Conservation (phyloP, 2,329 filamentous ascomycete species). For the Sclerotiophoma versabilis region DNA sequence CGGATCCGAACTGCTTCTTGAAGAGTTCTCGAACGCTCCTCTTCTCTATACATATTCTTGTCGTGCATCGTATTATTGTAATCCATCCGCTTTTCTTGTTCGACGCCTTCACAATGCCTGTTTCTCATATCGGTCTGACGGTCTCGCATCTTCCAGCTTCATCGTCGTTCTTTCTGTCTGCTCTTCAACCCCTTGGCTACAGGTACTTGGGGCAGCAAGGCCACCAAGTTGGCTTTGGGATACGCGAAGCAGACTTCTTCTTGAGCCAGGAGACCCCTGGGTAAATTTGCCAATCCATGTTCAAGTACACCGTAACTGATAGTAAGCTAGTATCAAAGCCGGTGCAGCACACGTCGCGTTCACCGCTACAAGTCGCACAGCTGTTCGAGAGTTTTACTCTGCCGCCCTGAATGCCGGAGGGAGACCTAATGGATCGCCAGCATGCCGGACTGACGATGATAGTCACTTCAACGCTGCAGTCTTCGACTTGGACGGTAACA, state of each 20-base stretch:
- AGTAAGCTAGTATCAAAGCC: conserved; percentile 52
- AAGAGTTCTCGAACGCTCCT: conserved; percentile 14
- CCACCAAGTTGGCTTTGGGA: conserved; percentile 67
- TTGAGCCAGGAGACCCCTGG: conserved; percentile 67
- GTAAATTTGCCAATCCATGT: conserved; percentile 49
- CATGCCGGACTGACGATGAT: conserved; percentile 59
- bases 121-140: conserved; percentile 68
- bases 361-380: conserved; percentile 69
- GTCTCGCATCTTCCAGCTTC: conserved; percentile 81
- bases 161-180: conserved; percentile 81
- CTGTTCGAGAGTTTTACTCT: conserved; percentile 75
- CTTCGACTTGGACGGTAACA: conserved; percentile 83
- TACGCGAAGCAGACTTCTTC: conserved; percentile 68
- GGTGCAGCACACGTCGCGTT: conserved; percentile 70
- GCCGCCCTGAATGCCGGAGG: conserved; percentile 71
- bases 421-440: conserved; percentile 64
- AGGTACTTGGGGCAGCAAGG: conserved; percentile 70
- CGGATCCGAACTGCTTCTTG: background rate
- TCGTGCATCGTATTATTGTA: conserved; percentile 16
- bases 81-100: conserved; percentile 21
- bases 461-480: conserved; percentile 69
- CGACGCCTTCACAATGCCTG: conserved; percentile 57
- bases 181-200: conserved; percentile 80
- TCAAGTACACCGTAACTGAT: conserved; percentile 32
- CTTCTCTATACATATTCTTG: conserved; percentile 15